Base-by-base conservation (phyloP, 1,139 yeast species). In the Yamadazyma pseudoaaseri region DNA sequence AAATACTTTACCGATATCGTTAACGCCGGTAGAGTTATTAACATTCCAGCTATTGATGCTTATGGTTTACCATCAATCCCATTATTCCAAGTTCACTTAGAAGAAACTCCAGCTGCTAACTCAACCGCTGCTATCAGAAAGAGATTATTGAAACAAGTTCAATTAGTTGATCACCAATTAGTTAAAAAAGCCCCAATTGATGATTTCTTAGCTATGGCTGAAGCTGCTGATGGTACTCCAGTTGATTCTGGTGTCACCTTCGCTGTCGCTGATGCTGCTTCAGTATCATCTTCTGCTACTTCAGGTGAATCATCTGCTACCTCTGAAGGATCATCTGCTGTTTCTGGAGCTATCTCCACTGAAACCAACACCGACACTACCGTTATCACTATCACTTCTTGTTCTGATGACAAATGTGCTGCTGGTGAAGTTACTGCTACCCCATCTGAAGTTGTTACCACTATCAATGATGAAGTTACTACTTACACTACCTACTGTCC, bases 51-150 rank as follows among this genome's bases (percentile, higher is more conserved):
- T 39, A 47, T 26, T 16, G 36, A 37, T 16, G 49, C 63, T 41
- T 62, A 48, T 50, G 53, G 53, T 34, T 24, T 30, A 10, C 48
- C 54, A 24, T 46, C 48, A 34, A 42, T 52, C 34, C 55, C 61
- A 28, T 49, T 60, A 29, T 64, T 39, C 62, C 58, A 56, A 41
- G 63, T 65, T 37, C 60, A 56, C 42, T 50, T 44, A 26, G 51
- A 52, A 33, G 39, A 51, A 40, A 35, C 51, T 22, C 66, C 70
- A 36, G 52, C 56, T 34, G 42, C 62, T 30, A 68, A 68, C 62
- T 65, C 72, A 32, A 62, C 73, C 41, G 61, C 62, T 44, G 67
- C 69, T 30, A 51, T 65, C 51, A 63, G 68, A 57, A 67, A 56
- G 55, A 65, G 73, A 65, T 63, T 46, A 35, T 43, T 46, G 32